These are phyloP conservation scores for Acacia confusa DNA, from an alignment of 306 rosid species.

Conservation along the genomic window DNA sequence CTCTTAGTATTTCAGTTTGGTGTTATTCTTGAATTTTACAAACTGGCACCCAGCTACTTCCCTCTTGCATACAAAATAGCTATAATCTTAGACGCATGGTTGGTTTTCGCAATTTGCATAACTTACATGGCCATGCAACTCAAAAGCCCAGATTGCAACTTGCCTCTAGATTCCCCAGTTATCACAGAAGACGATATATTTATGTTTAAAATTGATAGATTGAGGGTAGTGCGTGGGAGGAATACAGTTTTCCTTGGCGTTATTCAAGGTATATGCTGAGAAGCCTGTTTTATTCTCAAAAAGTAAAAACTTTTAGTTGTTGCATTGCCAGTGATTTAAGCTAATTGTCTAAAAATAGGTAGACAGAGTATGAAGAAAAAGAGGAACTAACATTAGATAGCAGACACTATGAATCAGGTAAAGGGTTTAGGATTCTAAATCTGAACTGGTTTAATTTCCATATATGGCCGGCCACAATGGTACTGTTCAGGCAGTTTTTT, in stretches of 20 bases:
- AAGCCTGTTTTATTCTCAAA: slow-evolving; percentile 1
- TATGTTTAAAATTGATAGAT: not conserved
- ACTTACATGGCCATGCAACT: not conserved
- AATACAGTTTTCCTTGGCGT: slow-evolving; percentile 20
- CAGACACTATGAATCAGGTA: not conserved
- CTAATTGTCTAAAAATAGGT: slow-evolving; percentile 2
- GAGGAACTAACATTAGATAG: not conserved
- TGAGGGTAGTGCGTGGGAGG: not conserved
- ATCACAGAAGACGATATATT: slow-evolving; percentile 1
- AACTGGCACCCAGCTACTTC: not conserved
- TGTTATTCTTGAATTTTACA: not conserved
- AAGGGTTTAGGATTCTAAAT: slow-evolving; percentile 16
- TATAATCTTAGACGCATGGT: not conserved
- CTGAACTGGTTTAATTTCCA: slow-evolving; percentile 13
- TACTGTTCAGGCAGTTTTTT: slow-evolving; percentile 15
- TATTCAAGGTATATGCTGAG: not conserved
- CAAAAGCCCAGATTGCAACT: not conserved
- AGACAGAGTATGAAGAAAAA: slow-evolving; percentile 3
- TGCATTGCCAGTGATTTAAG: slow-evolving; percentile 9
- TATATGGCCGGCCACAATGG: not conserved
- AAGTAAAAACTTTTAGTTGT: not conserved
- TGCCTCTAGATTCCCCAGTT: not conserved
- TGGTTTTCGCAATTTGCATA: slow-evolving; percentile 22
- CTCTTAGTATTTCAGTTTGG: slow-evolving; percentile 5
- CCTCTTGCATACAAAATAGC: slow-evolving; percentile 5